A percentile compares a stretch with the other conserved stretches of the same genome.
These are phyloP conservation scores for Pseudozyma flocculosa DNA, from an alignment of 1,284 basidiomycete genomes.

Conservation along the genomic window DNA sequence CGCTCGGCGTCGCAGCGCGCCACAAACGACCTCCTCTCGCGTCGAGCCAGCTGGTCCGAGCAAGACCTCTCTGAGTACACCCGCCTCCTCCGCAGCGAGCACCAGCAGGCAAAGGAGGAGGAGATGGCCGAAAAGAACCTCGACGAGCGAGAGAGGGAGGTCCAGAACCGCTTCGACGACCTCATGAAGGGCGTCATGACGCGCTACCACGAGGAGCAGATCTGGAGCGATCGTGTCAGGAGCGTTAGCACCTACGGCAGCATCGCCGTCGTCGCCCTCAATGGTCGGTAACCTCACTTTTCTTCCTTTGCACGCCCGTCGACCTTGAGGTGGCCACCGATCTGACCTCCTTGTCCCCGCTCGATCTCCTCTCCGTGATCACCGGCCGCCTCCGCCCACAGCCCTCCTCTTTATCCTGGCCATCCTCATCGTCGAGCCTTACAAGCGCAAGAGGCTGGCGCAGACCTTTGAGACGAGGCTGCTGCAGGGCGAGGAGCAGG, in stretches of 20 bases:
- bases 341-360: too few relatives aligned
- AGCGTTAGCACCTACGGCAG: conserved; percentile 47
- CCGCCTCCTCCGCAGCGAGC: conserved; percentile 46
- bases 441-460: conserved; percentile 53
- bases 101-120: conserved; percentile 35
- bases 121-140: conserved; percentile 30
- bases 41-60: conserved; percentile 48
- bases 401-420: conserved; percentile 51
- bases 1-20: conserved; percentile 41
- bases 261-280: conserved; percentile 44
- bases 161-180: conserved; percentile 46
- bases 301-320: background rate
- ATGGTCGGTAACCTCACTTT: conserved; percentile 16
- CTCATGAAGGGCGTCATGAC: conserved; percentile 48
- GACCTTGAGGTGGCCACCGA: too few relatives aligned
- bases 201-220: conserved; percentile 55
- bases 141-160: conserved; percentile 35
- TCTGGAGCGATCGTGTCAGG: conserved; percentile 53
- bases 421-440: conserved; percentile 55
- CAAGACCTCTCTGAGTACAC: conserved; percentile 47
- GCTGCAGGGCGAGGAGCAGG: conserved; percentile 38
- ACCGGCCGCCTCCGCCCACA: background rate
- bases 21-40: conserved; percentile 49
- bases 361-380: too few relatives aligned
- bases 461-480: conserved; percentile 51